phyloP scores from a whole-genome alignment of 1,284 basidiomycete genomes.

The Erythrobasidium hasegawianum region DNA sequence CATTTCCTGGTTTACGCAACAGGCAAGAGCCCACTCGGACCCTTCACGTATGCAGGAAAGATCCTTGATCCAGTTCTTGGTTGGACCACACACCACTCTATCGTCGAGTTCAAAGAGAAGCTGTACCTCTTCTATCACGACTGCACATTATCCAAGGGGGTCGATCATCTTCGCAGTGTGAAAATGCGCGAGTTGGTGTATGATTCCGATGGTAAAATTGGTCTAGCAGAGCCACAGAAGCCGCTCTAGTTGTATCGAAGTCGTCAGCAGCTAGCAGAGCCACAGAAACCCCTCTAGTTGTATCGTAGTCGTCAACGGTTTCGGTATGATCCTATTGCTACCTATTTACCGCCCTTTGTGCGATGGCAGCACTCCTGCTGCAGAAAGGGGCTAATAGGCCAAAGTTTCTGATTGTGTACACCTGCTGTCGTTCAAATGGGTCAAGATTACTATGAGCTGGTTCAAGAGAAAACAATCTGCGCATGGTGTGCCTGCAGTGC shows the following conservation, averaged over 20 bases:
- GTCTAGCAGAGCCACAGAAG: conserved; percentile 38
- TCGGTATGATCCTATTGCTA: too few species aligned
- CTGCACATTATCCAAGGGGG: conserved; percentile 40
- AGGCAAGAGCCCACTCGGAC: conserved; percentile 42
- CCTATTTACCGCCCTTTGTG: too few species aligned
- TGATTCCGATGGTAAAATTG: conserved; percentile 40
- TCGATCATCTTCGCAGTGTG: conserved; percentile 45
- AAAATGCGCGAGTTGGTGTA: conserved; percentile 45
- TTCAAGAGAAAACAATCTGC: too few species aligned
- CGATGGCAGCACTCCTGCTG: too few species aligned
- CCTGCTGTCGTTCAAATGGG: too few species aligned
- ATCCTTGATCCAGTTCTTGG: conserved; percentile 46
- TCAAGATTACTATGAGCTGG: too few species aligned
- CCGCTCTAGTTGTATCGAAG: too few species aligned
- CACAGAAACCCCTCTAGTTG: too few species aligned
- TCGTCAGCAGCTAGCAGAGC: conserved; percentile 38
- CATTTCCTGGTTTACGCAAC: conserved; percentile 47
- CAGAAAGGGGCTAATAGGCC: too few species aligned
- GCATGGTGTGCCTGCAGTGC: too few species aligned
- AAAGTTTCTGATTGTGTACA: too few species aligned
- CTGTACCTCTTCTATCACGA: conserved; percentile 48
- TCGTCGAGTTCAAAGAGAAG: conserved; percentile 45
- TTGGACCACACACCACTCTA: conserved; percentile 48
- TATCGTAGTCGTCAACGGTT: too few species aligned
- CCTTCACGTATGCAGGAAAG: conserved; percentile 45